Base-by-base conservation (phyloP, 352 stramenopile genomes). In the Pythium folliculosum region DNA sequence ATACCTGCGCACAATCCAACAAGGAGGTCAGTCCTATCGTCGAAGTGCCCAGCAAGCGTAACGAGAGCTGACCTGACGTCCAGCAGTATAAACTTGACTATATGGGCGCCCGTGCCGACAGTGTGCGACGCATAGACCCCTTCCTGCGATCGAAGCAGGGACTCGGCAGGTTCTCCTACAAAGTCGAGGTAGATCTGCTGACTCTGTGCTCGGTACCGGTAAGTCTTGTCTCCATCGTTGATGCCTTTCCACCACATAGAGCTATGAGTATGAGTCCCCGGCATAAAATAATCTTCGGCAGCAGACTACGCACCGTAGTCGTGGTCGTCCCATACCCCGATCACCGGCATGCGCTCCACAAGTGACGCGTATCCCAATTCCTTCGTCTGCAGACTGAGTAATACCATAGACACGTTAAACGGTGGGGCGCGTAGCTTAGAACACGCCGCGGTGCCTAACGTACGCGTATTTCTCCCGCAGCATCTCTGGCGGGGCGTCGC, bases 161-260 rank as follows among this genome's bases (percentile, higher is more conserved):
- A 78, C 22, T 71, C 62, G 12, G n/a, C 3, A 1, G 72, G 67
- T 44, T 76, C 79, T 22, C 67, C 63, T 2, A 87, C 40, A 45
- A 86, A 88, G 27, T 82, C 70, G 10, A 82, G 59, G 54, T 85
- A 85, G 12, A 72, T 17, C 22, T 76, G 53, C 51, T 84, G 75
- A 45, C 73, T 81, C 25, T 72, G 71, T 8, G 70, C 40, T 13
- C 70, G 70, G 54, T 74, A 80, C 27, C 27, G n/a, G 38, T 75
- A 88, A 7, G n/a, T 51, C 14, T 70, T 78, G 45, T 68, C 73
- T 13, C 73, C 76, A 60, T 86, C 79, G 38, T 86, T 88, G 14
- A 70, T 66, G 1, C 73, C 73, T 80, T 16, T 5, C 5, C 27
- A 5, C 27, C 27, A 32, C 5, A 32, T 32, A 32, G 3, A 32